These are phyloP conservation scores for Begonia peltatifolia DNA, from an alignment of 306 rosid genomes.

Conservation along the genomic window DNA sequence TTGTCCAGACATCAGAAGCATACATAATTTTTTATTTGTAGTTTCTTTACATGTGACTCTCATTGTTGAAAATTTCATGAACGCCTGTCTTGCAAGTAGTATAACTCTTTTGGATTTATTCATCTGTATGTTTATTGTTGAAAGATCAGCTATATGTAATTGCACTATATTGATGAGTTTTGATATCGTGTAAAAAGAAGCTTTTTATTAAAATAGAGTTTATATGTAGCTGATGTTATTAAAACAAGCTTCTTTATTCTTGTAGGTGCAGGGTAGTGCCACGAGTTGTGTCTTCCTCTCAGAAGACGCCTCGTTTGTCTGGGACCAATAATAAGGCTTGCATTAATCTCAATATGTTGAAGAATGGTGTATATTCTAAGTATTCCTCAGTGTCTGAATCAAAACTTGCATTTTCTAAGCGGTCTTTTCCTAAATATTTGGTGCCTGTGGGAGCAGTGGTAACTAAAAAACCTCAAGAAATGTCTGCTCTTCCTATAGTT, in stretches of 20 bases:
- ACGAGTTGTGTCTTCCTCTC: slow-evolving; percentile 34
- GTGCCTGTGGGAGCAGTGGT: slow-evolving; percentile 51
- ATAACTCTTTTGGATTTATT: too few relatives aligned
- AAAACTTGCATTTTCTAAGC: slow-evolving; percentile 36
- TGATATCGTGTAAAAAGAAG: too few relatives aligned
- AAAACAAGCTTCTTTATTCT: slow-evolving; percentile 3
- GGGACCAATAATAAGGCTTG: slow-evolving; percentile 31
- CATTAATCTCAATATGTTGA: slow-evolving; percentile 18
- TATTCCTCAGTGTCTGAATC: slow-evolving; percentile 30
- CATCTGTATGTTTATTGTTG: too few relatives aligned
- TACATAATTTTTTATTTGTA: too few relatives aligned
- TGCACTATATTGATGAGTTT: too few relatives aligned
- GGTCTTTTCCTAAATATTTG: slow-evolving; percentile 31
- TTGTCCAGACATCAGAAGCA: not conserved
- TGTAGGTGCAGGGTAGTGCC: slow-evolving; percentile 41
- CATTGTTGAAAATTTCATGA: too few relatives aligned
- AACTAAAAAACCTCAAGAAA: slow-evolving; percentile 32
- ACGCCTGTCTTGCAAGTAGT: too few relatives aligned
- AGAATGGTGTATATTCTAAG: slow-evolving; percentile 22
- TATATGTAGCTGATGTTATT: not conserved
- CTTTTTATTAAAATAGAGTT: too few relatives aligned
- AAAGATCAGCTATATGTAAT: too few relatives aligned
- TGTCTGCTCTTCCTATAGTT: slow-evolving; percentile 28
- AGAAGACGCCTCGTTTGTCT: slow-evolving; percentile 30
- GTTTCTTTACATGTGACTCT: too few relatives aligned